Percentiles rank a stretch among this genome's conserved stretches.
Conservation (phyloP, 371 early-diverging fungal species). For the Smittium culicis region DNA sequence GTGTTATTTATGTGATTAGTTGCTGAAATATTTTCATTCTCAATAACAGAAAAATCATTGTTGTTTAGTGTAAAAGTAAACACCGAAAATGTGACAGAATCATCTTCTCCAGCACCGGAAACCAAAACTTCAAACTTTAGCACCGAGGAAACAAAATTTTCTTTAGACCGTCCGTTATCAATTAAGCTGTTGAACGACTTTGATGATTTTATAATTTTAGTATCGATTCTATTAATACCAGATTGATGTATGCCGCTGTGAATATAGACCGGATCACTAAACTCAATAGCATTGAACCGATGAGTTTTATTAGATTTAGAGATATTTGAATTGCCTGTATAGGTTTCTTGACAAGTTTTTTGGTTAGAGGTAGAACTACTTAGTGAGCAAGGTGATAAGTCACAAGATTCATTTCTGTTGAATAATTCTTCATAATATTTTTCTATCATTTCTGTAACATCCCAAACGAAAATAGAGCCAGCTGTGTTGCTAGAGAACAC, state of each 20-base stretch:
- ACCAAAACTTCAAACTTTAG: neutral
- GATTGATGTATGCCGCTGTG: neutral
- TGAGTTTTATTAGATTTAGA: neutral
- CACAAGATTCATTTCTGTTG: neutral
- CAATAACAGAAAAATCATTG: too few species aligned
- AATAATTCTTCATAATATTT: neutral
- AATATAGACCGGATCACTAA: neutral
- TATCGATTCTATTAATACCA: constrained; percentile 3
- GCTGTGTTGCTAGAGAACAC: neutral
- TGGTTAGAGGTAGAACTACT: neutral
- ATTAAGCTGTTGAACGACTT: neutral
- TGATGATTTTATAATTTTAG: neutral
- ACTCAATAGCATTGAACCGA: neutral
- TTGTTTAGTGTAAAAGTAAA: too few species aligned
- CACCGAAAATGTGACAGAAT: neutral
- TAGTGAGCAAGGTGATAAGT: neutral
- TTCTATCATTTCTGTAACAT: neutral
- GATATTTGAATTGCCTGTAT: too few species aligned
- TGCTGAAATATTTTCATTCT: too few species aligned
- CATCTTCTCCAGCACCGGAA: constrained; percentile 1
- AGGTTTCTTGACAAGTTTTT: neutral
- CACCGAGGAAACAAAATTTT: neutral
- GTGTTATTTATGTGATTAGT: too few species aligned
- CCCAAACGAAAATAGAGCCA: neutral
- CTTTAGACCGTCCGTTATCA: neutral